These are phyloP conservation scores for Massarina eburnea DNA, from an alignment of 2,329 filamentous ascomycete species.

Conservation along the genomic window DNA sequence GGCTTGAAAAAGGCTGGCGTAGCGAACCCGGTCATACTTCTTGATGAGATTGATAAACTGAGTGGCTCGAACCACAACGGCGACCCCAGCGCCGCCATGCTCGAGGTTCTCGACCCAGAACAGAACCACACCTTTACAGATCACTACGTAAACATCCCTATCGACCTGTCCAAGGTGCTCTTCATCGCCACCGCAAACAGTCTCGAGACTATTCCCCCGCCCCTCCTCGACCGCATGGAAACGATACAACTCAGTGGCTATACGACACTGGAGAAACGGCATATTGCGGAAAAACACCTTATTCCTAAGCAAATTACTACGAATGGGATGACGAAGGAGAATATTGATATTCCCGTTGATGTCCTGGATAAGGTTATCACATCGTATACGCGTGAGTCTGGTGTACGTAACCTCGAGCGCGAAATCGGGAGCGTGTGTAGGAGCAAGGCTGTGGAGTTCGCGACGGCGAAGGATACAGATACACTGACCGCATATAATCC, in stretches of 20 bases:
- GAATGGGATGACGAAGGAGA: conserved; percentile 77
- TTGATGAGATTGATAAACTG: conserved; percentile 98
- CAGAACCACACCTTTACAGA: conserved; percentile 95
- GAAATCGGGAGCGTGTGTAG: conserved; percentile 95
- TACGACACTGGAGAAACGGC: conserved; percentile 93
- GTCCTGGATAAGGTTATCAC: conserved; percentile 96
- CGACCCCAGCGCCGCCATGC: conserved; percentile 94
- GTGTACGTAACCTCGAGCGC: conserved; percentile 92
- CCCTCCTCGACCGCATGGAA: conserved; percentile 95
- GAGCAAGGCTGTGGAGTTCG: conserved; percentile 82
- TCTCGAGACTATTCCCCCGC: conserved; percentile 91
- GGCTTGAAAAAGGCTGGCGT: conserved; percentile 95
- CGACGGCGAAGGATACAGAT: conserved; percentile 79
- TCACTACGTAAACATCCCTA: conserved; percentile 93
- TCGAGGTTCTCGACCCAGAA: conserved; percentile 95
- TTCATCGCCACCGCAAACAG: conserved; percentile 98
- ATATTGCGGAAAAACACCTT: conserved; percentile 91
- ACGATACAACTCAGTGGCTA: conserved; percentile 92
- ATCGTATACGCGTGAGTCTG: conserved; percentile 92
- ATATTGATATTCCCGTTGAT: conserved; percentile 76
- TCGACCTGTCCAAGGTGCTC: conserved; percentile 92
- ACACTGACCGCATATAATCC: conserved; percentile 69
- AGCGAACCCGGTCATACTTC: conserved; percentile 88
- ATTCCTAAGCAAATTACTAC: conserved; percentile 92
- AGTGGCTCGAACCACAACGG: conserved; percentile 89